These are phyloP conservation scores for Nicotiana noctiflora DNA, from an alignment of 257 asterid genomes.

Conservation along the genomic window DNA sequence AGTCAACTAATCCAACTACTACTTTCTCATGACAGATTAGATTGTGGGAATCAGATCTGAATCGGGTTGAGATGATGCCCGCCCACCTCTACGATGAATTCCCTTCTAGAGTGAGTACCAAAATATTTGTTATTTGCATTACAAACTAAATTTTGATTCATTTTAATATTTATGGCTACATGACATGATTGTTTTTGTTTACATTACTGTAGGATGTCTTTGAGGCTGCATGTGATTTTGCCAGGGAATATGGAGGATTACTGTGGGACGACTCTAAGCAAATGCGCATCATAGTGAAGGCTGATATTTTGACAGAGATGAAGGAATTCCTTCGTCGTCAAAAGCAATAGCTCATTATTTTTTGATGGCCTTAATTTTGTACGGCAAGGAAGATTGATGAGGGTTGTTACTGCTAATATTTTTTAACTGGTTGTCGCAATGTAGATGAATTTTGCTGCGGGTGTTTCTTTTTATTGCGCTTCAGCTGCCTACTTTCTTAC, in stretches of 20 bases:
- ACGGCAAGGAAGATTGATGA: background rate
- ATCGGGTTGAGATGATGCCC: slow-evolving; percentile 73
- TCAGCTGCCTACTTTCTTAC: background rate
- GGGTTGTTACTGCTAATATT: background rate
- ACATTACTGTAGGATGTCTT: slow-evolving; percentile 54
- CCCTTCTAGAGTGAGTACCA: slow-evolving; percentile 61
- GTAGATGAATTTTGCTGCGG: slow-evolving; percentile 1
- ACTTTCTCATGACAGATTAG: slow-evolving; percentile 47
- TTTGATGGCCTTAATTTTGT: background rate
- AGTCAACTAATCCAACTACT: background rate
- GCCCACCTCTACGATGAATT: slow-evolving; percentile 74
- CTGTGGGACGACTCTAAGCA: slow-evolving; percentile 76
- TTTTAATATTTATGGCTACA: background rate
- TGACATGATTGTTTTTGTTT: background rate
- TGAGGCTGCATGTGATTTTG: slow-evolving; percentile 84
- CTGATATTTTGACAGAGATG: slow-evolving; percentile 61
- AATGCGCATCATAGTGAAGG: slow-evolving; percentile 77
- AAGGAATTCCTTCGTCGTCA: slow-evolving; percentile 75
- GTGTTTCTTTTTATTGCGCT: background rate
- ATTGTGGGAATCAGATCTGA: slow-evolving; percentile 92
- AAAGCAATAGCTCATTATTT: slow-evolving; percentile 37
- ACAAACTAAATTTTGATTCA: background rate
- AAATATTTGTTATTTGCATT: background rate
- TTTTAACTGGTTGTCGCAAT: background rate
- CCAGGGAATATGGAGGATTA: slow-evolving; percentile 70